Conservation (phyloP, 2,329 filamentous ascomycete species). For the Capronia americana region DNA sequence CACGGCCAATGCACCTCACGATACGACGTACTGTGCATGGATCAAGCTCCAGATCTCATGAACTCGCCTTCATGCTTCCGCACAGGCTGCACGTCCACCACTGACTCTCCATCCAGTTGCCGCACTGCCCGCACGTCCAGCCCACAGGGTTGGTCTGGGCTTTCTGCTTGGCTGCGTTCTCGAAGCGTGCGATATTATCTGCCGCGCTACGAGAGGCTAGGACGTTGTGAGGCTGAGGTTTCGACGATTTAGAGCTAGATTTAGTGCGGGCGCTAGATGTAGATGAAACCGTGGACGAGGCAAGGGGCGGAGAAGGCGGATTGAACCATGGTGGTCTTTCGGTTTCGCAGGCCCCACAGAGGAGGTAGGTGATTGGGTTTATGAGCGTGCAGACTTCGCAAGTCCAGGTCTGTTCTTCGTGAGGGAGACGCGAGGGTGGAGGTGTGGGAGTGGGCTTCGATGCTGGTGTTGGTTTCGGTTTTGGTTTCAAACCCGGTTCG, state of each 20-base stretch:
- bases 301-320: slow-evolving; percentile 43
- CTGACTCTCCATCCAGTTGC: slow-evolving; percentile 67
- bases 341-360: slow-evolving; percentile 65
- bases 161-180: slow-evolving; percentile 52
- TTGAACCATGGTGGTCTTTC: slow-evolving; percentile 55
- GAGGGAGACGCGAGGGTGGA: slow-evolving; percentile 5
- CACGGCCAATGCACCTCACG: background rate
- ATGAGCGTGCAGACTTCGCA: slow-evolving; percentile 68
- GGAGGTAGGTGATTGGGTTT: slow-evolving; percentile 65
- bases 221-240: slow-evolving; percentile 21
- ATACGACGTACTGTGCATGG: background rate
- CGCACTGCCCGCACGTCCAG: slow-evolving; percentile 65
- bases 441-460: slow-evolving; percentile 9
- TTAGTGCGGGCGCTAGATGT: slow-evolving; percentile 32
- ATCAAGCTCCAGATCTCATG: slow-evolving; percentile 35
- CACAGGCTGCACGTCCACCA: slow-evolving; percentile 70
- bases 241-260: slow-evolving; percentile 18
- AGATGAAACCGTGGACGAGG: slow-evolving; percentile 1
- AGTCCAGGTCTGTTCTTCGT: slow-evolving; percentile 57
- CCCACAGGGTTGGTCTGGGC: slow-evolving; percentile 60
- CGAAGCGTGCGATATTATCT: slow-evolving; percentile 48
- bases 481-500: slow-evolving; percentile 7
- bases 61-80: slow-evolving; percentile 63
- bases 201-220: slow-evolving; percentile 42
- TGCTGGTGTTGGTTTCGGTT: background rate